Percentiles rank a stretch among this genome's conserved stretches.
Conservation (phyloP, 164 flowering plant genomes). For the Magnolia changhungtana region DNA sequence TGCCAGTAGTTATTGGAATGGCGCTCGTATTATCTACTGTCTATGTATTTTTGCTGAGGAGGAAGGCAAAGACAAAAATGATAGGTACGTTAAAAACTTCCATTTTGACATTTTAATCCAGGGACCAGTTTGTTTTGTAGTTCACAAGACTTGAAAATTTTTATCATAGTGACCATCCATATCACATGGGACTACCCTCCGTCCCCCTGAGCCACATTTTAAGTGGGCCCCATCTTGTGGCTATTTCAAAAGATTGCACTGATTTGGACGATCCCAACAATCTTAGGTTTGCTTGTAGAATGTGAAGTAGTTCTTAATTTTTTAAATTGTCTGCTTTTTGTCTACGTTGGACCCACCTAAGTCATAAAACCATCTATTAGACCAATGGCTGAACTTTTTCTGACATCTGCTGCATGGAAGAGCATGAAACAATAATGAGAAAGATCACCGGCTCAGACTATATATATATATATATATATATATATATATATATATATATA, state of each 20-base stretch:
- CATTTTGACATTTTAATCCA: neutral
- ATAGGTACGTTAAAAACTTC: neutral
- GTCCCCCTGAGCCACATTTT: neutral
- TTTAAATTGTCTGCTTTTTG: no score
- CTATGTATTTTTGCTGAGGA: neutral
- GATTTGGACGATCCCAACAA: neutral
- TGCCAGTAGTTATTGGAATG: neutral
- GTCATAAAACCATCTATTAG: no score
- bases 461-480: no score
- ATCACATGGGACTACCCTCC: neutral
- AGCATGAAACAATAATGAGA: no score
- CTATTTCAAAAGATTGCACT: neutral
- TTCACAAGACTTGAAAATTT: neutral
- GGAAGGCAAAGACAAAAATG: neutral
- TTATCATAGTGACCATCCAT: neutral
- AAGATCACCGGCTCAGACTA: no score
- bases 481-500: no score
- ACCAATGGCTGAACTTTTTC: no score
- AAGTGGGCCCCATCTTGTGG: neutral
- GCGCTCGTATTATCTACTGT: neutral
- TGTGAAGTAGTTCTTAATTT: no score
- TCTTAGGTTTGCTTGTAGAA: no score
- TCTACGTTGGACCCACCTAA: no score
- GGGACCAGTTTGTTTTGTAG: no score
- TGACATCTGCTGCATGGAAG: no score